Conservation (phyloP, 106 monocot species). For the Dendrobium officinale region DNA sequence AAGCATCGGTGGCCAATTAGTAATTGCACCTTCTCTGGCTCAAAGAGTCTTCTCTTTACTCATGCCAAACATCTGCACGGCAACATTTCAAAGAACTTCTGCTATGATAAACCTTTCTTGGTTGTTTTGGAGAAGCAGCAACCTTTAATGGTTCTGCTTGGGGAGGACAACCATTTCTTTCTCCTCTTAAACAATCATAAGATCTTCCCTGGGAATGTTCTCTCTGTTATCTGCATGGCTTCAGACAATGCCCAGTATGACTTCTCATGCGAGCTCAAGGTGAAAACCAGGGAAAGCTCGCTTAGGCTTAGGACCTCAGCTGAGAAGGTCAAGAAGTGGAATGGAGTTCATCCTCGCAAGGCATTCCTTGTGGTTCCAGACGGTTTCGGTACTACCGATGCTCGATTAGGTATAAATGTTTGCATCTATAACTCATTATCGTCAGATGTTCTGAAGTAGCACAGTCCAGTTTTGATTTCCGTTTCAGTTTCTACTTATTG, state of each 20-base stretch:
- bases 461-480: too few relatives aligned
- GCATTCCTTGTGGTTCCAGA: constrained; percentile 50
- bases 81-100: constrained; percentile 11
- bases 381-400: constrained; percentile 3
- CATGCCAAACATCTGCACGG: constrained; percentile 34
- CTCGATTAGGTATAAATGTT: too few relatives aligned
- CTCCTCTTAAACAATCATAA: constrained; percentile 31
- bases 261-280: constrained; percentile 36
- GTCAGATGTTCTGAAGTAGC: too few relatives aligned
- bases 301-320: constrained; percentile 30
- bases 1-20: constrained; percentile 48
- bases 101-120: constrained; percentile 16
- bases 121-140: constrained; percentile 8
- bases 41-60: constrained; percentile 13
- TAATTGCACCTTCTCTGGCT: constrained; percentile 42
- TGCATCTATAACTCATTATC: too few relatives aligned
- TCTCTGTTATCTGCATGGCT: constrained; percentile 32
- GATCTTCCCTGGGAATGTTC: not conserved
- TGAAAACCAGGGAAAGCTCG: not conserved
- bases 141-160: constrained; percentile 28
- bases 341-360: constrained; percentile 14
- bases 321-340: constrained; percentile 26
- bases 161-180: constrained; percentile 30
- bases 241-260: not conserved
- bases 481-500: too few relatives aligned